Base-by-base conservation (phyloP, 306 rosid species). In the Oxytropis ochrocephala region DNA sequence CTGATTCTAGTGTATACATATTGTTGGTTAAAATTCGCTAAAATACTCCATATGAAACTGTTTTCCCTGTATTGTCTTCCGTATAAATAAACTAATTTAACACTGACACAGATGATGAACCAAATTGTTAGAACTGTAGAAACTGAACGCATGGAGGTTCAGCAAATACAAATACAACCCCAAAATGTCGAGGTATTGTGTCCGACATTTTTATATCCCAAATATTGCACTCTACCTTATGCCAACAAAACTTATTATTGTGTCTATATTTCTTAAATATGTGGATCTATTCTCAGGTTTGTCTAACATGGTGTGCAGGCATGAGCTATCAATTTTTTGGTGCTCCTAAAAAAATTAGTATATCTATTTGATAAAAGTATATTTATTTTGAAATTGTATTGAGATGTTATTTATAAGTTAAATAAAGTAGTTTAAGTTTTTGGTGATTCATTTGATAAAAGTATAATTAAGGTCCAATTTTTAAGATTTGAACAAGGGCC, bases 171-270 rank as follows among this genome's bases (percentile, higher is more conserved):
- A 73, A 69, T 35, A 78, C 75, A 42, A 59, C 57, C 76, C 52
- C 80, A 51, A 7, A 73, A 74, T 77, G 82, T 63, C 13, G 58
- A 59, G 65, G 81, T 76, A 51, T 73, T 32, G 18, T 39, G 58
- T 74, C 69, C 60, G 24, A 68, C 54, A 32, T 33, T 29, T 66
- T 43, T 16, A 18, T 53, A n/a, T 67, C 55, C 4, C 30, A 60
- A 67, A 64, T 64, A 69, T 50, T 69, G 35, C 47, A 44, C 12
- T 69, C 73, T 56, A 35, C 36, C 24, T 63, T 58, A 21, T 42
- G 61, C 47, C 71, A n/a, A 6, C 49, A 47, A 44, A 54, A 67
- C 47, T 68, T 0, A 33, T 63, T 41, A 57, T 33, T 52, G 21
- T 47, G 12, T 12, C 8, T 13, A 56, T 59, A 21, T 30, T 49